Base-by-base conservation (phyloP, 2,329 filamentous ascomycete genomes). In the Aspergillus costaricaensis region DNA sequence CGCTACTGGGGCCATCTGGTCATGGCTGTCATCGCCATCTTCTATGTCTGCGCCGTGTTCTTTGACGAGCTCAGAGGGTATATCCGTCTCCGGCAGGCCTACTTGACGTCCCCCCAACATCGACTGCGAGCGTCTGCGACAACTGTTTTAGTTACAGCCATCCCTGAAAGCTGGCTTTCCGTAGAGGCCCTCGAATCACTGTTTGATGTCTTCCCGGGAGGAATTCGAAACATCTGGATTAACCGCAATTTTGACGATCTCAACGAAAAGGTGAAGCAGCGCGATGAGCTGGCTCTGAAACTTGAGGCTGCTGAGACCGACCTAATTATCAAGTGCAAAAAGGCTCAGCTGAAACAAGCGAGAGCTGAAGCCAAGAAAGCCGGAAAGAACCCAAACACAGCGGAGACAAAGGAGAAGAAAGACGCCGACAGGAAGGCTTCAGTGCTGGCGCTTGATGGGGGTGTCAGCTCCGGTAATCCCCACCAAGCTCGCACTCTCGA, bases 171-270 rank as follows among this genome's bases (percentile, higher is more conserved):
- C 71, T 99, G 95, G 95, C 86, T 96, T 7, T 92, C 86, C 2
- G 85, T 91, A 52, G 88, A 96, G 48, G 91, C 91, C 0, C 83
- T 99, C 4, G 85, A 87, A 60, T 90, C 89, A 0, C 82, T 99
- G 0, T 99, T 96, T 70, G 95, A 99, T 73, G 93, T 98, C 1
- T 98, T 97, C 68, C 95, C 95, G 0, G 95, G 95, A 19, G 95
- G 95, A 30, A 89, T 99, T 71, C 87, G 91, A 61, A 98, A 98
- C 67, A 91, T 99, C 50, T 99, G 94, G 93, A 88, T 99, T 68
- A 99, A 97, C 61, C 86, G 94, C 62, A 91, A 99, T 72, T 89
- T 92, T 66, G 91, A 93, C 47, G 84, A 88, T 8, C 83, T 99
- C 10, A 84, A 91, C 50, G 89, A 93, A 62, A 98, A 98, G 73